Evolutionary conservation across 345 rosid species (phyloP), one percentile per base, ranked within the genome.

Genomic region (Lenwebbia sp.): DNA sequence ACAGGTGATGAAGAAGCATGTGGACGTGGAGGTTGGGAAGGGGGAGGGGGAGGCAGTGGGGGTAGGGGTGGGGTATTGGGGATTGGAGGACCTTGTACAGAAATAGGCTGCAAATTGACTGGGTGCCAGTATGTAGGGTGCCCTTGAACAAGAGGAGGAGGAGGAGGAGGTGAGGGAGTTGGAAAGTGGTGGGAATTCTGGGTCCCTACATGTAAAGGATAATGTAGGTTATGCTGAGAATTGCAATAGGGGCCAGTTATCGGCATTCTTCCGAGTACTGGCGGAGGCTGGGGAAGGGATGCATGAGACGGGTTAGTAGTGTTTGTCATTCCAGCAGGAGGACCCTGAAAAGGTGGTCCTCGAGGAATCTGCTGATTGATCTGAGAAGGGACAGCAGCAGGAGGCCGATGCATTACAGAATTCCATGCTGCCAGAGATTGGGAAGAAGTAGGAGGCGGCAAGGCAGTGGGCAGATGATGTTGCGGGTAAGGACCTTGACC

Each of bases 291-390:
- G 47, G 85, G 19, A 26, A 86, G 81, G 41, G 86, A 87, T 37
- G 86, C 41, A 87, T 86, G 90, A 86, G 90, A 70, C 76, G 89
- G 94, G 82, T 88, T 87, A 28, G 84, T 44, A 7, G 91, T 40
- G 60, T 60, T 89, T 2, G 89, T 54, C 85, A 87, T 83, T 83
- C 91, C 86, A 57, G 83, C 33, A 37, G 88, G 85, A 74, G 87
- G 91, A 85, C 78, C 86, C 83, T 88, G 94, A 88, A 74, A 70
- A 88, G 90, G 88, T 25, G 87, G 90, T 47, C 86, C 88, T 41
- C 65, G 87, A 70, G 89, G 91, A 65, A 85, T 89, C n/a, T 85
- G 94, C 85, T 8, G 87, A 86, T 83, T 89, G 91, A 57, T 83
- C 84, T 54, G 86, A 86, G 89, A 83, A 28, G 90, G 85, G 9